phyloP scores from a whole-genome alignment of 2,329 filamentous ascomycete species.

The Fusarium agapanthi region DNA sequence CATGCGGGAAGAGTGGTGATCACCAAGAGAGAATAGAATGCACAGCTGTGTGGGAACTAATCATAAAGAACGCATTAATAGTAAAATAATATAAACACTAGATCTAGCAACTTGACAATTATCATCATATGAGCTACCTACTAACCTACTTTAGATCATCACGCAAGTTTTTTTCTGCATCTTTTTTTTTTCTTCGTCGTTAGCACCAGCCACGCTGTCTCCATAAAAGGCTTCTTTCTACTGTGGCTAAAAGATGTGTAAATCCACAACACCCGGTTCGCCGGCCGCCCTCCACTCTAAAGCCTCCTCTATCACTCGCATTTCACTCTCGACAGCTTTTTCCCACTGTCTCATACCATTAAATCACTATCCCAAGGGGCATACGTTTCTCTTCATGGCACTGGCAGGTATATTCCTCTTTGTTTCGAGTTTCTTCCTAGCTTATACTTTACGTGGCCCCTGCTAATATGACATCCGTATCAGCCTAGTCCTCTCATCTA shows the following conservation, averaged over 20 bases:
- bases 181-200: background rate
- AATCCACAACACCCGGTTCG: conserved; percentile 38
- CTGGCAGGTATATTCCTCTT: background rate
- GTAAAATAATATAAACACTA: background rate
- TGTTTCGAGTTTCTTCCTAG: background rate
- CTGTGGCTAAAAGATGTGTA: conserved; percentile 23
- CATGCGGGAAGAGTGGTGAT: background rate
- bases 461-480: conserved; percentile 28
- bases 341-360: background rate
- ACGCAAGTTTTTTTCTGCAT: conserved; percentile 4
- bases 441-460: background rate
- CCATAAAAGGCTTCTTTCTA: background rate
- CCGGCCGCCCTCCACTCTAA: conserved; percentile 26
- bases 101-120: background rate
- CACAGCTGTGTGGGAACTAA: background rate
- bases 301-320: conserved; percentile 35
- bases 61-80: background rate
- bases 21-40: background rate
- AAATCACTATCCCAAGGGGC: background rate
- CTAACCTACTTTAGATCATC: background rate
- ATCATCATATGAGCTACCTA: background rate
- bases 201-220: conserved; percentile 12
- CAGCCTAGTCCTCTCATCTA: conserved; percentile 19
- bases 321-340: conserved; percentile 17
- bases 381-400: background rate